Percentiles rank a stretch among this genome's conserved stretches.
Evolutionary conservation across 2,329 filamentous ascomycete species (phyloP).

Genomic region (Arthrobotrys sinensis): DNA sequence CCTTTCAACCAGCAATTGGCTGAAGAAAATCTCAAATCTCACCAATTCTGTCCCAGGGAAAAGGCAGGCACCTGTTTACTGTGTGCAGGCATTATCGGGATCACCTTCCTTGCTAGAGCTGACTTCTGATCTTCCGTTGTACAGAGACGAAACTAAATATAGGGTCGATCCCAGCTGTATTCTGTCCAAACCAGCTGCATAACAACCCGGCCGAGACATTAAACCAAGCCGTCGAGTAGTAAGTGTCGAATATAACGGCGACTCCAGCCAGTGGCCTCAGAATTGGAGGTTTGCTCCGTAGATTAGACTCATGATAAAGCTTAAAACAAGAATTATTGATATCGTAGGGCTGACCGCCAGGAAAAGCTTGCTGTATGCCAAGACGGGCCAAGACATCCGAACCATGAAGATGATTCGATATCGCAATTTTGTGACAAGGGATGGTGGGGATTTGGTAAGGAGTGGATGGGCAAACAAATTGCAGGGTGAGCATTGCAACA

Average conservation of each 20-base stretch:
- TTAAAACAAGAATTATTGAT: slow-evolving; percentile 1
- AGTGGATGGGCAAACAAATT: not conserved
- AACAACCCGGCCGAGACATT: not conserved
- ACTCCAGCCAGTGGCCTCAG: not conserved
- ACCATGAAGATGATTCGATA: slow-evolving; percentile 5
- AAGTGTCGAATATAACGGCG: not conserved
- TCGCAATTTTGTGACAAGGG: slow-evolving; percentile 9
- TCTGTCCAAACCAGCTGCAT: not conserved
- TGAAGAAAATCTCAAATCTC: slow-evolving; percentile 10
- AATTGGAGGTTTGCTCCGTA: not conserved
- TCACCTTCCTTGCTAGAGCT: slow-evolving; percentile 30
- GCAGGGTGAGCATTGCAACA: slow-evolving; percentile 2
- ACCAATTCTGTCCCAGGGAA: slow-evolving; percentile 10
- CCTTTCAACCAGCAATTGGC: not conserved
- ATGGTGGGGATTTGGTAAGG: not conserved
- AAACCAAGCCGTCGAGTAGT: not conserved
- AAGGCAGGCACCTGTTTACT: slow-evolving; percentile 2
- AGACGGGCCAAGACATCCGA: not conserved
- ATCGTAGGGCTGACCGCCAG: slow-evolving; percentile 4
- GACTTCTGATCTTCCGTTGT: slow-evolving; percentile 24
- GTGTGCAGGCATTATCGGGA: not conserved
- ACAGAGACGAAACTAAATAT: slow-evolving; percentile 18
- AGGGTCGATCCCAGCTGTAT: not conserved
- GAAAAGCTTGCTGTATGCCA: slow-evolving; percentile 2
- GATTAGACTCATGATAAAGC: not conserved